Base-by-base conservation (phyloP, 805 yeast genomes). In the Candida insectorum region DNA sequence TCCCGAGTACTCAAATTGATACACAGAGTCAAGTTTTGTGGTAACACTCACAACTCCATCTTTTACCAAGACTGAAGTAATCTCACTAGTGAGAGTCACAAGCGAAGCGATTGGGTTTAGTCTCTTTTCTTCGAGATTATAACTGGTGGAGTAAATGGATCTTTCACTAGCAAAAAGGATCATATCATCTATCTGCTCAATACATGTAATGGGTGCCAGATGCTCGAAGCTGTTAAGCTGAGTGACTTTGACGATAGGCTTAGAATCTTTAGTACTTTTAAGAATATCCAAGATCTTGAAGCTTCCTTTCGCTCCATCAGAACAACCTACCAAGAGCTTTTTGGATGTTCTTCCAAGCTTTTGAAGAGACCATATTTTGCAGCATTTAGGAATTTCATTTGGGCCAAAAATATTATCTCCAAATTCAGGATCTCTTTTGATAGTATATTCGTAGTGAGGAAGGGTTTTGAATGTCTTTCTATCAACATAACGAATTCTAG, bases 281-380 rank as follows among this genome's bases (percentile, higher is more conserved):
- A 41, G 24, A 5, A 65, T 37, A 35, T 66, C 70, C 12, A 66
- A 36, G 11, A 66, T 57, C 33, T 61, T 65, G 31, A 66, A 52
- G 2, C 54, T 35, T 2, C 73, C 71, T 2, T 22, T 31, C 0
- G 31, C 41, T 13, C 16, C 33, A 16, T 18, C 24, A 11, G 38
- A 30, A 20, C 47, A 39, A 6, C 41, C 41, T 3, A 42, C 28
- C n/a, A 66, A 45, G 5, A 66, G 38, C 34, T 65, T 65, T 36
- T 62, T 63, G 8, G 71, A 55, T 3, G 48, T 43, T 13, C 56
- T 43, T 5, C 54, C 60, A 9, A 47, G 45, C 18, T 67, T 46
- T 10, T 43, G 37, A 4, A 66, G 48, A 11, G 57, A 51, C 69
- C 73, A 66, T 6, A 65, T 44, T 32, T 60, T 45, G 4, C 56